Percentiles rank a stretch among this genome's conserved stretches.
Evolutionary conservation across 2,329 filamentous ascomycete genomes (phyloP).

Genomic region (Alternaria arborescens): DNA sequence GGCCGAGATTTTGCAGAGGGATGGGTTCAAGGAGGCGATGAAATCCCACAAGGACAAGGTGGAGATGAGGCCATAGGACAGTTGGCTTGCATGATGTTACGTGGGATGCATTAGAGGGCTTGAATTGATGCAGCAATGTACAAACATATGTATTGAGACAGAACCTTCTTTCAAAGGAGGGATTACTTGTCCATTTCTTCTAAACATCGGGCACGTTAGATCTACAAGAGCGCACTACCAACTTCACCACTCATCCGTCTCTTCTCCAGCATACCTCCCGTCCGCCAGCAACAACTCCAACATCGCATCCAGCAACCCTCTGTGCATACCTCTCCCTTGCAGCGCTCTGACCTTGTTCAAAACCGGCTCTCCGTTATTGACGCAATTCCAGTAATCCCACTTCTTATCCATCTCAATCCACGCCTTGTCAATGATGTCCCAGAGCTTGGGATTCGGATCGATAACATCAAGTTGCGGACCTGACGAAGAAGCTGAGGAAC

Average conservation of each 20-base stretch:
- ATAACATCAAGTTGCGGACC: slow-evolving; percentile 46
- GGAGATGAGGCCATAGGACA: slow-evolving; percentile 33
- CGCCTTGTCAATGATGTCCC: slow-evolving; percentile 40
- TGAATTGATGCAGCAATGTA: background rate
- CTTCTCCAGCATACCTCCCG: slow-evolving; percentile 37
- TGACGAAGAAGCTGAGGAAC: slow-evolving; percentile 20
- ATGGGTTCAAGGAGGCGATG: slow-evolving; percentile 46
- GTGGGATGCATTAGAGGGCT: background rate
- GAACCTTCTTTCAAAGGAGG: background rate
- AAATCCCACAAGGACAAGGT: slow-evolving; percentile 31
- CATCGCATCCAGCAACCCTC: slow-evolving; percentile 44
- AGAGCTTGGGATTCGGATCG: slow-evolving; percentile 41
- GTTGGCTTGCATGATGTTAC: background rate
- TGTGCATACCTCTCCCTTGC: slow-evolving; percentile 36
- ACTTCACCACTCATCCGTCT: background rate
- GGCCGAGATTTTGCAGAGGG: slow-evolving; percentile 42
- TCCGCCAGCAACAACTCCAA: slow-evolving; percentile 49
- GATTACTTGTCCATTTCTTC: background rate
- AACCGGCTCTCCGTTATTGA: slow-evolving; percentile 39
- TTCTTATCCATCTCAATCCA: slow-evolving; percentile 45
- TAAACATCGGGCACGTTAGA: background rate
- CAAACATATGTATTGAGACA: background rate
- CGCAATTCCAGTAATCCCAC: slow-evolving; percentile 43
- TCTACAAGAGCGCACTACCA: background rate
- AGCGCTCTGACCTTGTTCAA: slow-evolving; percentile 41